Evolutionary conservation across 2,329 filamentous ascomycete species (phyloP), one percentile per base, ranked within the genome.

Genomic region (Ophiostoma quercus): DNA sequence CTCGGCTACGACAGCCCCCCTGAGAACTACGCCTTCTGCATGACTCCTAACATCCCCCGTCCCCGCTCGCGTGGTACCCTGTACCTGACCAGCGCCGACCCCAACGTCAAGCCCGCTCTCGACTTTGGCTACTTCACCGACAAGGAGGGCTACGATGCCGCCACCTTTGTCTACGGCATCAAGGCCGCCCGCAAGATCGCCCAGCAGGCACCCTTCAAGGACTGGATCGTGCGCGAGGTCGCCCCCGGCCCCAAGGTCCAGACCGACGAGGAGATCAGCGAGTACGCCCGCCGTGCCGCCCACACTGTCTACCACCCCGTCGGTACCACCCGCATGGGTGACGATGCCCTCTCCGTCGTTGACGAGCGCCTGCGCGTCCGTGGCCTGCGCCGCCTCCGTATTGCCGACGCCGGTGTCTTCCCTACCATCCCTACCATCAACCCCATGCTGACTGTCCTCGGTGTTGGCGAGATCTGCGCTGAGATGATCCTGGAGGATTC

Each of bases 31-130:
- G 92, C 92, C 68, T 96, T 96, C 83, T 95, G 92, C 86, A 95
- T 95, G 90, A 95, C 92, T 19, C 92, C 92, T 76, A 95, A 96
- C 82, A 95, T 96, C 76, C 92, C 91, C 43, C 90, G 92, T 32
- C 90, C 92, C 37, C 88, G 91, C 69, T 93, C 90, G 66, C 88
- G 90, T 69, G 92, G 92, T 71, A 72, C 54, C 25, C 74, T 76
- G 16, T 75, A 74, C 29, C 71, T 77, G 9, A 68, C 70, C 7
- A 74, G 72, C 65, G 70, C 70, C 39, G 71, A 74, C 68, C 73
- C 73, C 43, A 60, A 14, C 12, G 73, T 74, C 69, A 72, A 73
- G 70, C 76, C 76, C 9, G 71, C 74, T n/a, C 71, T 76, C 32
- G 73, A 76, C 71, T 73, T 73, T 34, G 65, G 71, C 47, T 75